phyloP scores from a whole-genome alignment of 257 asterid species.

The Petunia secreta region DNA sequence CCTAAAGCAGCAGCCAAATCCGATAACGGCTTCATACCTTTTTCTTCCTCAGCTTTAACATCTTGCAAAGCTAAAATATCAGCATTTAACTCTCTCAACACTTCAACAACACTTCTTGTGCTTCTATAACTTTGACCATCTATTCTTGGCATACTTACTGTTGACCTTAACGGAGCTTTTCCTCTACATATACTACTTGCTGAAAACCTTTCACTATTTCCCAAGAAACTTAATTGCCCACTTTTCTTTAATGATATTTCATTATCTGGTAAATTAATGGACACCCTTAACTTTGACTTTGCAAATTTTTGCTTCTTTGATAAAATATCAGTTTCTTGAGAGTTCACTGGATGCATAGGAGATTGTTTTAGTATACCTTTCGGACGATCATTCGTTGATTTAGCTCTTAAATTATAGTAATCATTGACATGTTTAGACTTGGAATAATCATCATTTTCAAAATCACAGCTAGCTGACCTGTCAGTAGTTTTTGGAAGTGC shows the following conservation, averaged over 20 bases:
- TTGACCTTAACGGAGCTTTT: conserved; percentile 55
- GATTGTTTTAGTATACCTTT: conserved; percentile 82
- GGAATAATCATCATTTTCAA: conserved; percentile 34
- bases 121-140: conserved; percentile 31
- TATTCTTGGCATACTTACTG: conserved; percentile 33
- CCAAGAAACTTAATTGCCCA: conserved; percentile 50
- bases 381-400: conserved; percentile 65
- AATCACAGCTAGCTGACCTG: conserved; percentile 39
- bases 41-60: conserved; percentile 96
- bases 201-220: conserved; percentile 30
- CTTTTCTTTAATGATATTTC: conserved; percentile 80
- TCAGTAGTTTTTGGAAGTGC: conserved; percentile 54
- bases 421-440: conserved; percentile 12
- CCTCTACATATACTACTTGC: conserved; percentile 42
- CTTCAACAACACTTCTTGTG: conserved; percentile 62
- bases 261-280: conserved; percentile 89
- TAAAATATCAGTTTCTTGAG: conserved; percentile 27
- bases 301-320: conserved; percentile 57
- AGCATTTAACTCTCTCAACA: conserved; percentile 73
- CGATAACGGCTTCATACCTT: conserved; percentile 84
- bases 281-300: conserved; percentile 77
- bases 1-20: conserved; percentile 87
- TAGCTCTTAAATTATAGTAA: conserved; percentile 38
- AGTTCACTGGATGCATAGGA: conserved; percentile 50
- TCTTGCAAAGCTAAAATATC: conserved; percentile 90